Percentiles rank a stretch among this genome's conserved stretches.
These are phyloP conservation scores for Lantana camara DNA, from an alignment of 257 asterid genomes.

Conservation along the genomic window DNA sequence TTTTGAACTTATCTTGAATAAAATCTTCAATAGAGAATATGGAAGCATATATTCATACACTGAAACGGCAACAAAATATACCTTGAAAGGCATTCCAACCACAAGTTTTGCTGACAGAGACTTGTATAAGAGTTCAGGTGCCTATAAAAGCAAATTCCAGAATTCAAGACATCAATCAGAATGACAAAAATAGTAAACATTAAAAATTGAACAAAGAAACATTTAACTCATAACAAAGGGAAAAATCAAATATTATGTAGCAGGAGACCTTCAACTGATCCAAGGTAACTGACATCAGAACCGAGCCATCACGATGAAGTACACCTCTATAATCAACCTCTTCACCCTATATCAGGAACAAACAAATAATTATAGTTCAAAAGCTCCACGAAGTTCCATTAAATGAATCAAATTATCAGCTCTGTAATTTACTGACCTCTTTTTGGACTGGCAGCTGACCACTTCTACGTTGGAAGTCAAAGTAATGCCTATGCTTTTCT, in stretches of 20 bases:
- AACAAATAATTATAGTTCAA: neutral
- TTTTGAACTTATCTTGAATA: neutral
- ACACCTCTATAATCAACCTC: neutral
- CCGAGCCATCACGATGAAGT: conserved; percentile 8
- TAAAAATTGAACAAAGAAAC: neutral
- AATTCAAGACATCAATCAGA: neutral
- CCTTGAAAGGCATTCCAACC: conserved; percentile 2
- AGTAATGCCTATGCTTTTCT: neutral
- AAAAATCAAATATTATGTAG: neutral
- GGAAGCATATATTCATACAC: neutral
- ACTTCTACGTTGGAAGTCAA: conserved; percentile 3
- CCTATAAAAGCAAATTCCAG: neutral
- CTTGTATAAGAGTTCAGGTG: conserved; percentile 2
- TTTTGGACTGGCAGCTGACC: neutral
- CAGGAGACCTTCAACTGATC: conserved; percentile 3
- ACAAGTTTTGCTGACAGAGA: neutral
- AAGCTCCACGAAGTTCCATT: neutral
- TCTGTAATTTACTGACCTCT: neutral
- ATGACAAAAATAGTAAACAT: neutral
- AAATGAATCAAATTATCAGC: neutral
- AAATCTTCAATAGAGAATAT: neutral
- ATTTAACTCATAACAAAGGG: too few species aligned
- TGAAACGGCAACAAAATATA: neutral
- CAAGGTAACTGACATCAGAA: neutral
- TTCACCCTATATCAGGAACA: neutral